Conservation (phyloP, 73 alveolate genomes). For the Paramecium pentaurelia region DNA sequence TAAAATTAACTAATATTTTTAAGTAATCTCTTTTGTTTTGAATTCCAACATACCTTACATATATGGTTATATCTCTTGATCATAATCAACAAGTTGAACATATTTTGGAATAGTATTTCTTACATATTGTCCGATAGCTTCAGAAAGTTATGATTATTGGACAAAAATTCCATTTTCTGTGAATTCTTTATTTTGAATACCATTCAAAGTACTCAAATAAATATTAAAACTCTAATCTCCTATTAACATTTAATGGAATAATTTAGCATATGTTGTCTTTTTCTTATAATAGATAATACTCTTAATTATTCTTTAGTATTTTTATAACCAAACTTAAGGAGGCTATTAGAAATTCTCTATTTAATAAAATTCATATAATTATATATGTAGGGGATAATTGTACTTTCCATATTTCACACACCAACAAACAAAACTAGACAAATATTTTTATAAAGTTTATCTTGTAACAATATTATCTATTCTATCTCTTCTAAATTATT, state of each 20-base stretch:
- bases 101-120: not conserved
- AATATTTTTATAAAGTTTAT: not conserved
- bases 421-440: not conserved
- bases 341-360: constrained; percentile 11
- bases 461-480: not conserved
- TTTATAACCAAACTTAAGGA: not conserved
- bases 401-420: constrained; percentile 11
- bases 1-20: not conserved
- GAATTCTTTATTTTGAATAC: not conserved
- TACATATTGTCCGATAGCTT: not conserved
- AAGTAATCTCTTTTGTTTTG: not conserved
- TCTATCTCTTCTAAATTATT: constrained; percentile 28
- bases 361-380: not conserved
- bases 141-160: not conserved
- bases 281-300: constrained; percentile 12
- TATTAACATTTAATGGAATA: not conserved
- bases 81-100: not conserved
- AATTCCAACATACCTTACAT: not conserved
- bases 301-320: not conserved
- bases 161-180: not conserved
- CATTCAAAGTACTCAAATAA: not conserved
- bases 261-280: not conserved
- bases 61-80: not conserved
- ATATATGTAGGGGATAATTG: not conserved
- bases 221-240: not conserved